Evolutionary conservation across 805 yeast species (phyloP), one percentile per base, ranked within the genome.

Genomic region (Candida vartiovaarae): DNA sequence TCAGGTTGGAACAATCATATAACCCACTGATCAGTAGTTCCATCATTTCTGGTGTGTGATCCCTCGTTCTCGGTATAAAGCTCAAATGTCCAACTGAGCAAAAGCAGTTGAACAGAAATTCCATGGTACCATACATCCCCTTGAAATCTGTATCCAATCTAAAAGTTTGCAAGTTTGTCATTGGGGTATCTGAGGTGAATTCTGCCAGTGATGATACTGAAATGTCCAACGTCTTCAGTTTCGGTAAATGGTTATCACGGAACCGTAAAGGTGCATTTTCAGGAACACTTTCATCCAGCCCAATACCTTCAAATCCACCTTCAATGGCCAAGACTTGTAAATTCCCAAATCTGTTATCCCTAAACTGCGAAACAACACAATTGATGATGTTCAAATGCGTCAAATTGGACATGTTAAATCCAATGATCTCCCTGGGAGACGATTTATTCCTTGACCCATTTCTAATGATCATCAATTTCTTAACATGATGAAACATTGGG

Each of bases 81-180:
- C 32, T 24, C 8, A 47, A 28, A n/a, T 42, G 11, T 20, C 35
- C 27, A 5, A 42, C 39, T 5, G 24, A 26, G 2, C 26, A 26
- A 8, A 47, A 23, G 4, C 38, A 29, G 11, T 47, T 46, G 15
- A 39, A 34, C 10, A 47, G 32, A 11, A 38, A 39, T 28, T 34
- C 43, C 38, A 39, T 34, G 11, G 41, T 42, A 10, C 46, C 44
- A 15, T 35, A 26, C 37, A 44, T 15, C 23, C 26, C 35, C 4
- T 36, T 28, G 10, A 42, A n/a, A 35, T 48, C 48, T 24, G 45
- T 28, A 35, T 48, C 51, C 24, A 48, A 27, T 27, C 47, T 39
- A 29, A 47, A 41, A 9, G 36, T 28, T 3, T 38, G 31, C 39
- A 47, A 15, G 5, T 8, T 20, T 20, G 43, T 43, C 29, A 40